Base-by-base conservation (phyloP, 441 rosid genomes). In the Eutrema salsugineum region DNA sequence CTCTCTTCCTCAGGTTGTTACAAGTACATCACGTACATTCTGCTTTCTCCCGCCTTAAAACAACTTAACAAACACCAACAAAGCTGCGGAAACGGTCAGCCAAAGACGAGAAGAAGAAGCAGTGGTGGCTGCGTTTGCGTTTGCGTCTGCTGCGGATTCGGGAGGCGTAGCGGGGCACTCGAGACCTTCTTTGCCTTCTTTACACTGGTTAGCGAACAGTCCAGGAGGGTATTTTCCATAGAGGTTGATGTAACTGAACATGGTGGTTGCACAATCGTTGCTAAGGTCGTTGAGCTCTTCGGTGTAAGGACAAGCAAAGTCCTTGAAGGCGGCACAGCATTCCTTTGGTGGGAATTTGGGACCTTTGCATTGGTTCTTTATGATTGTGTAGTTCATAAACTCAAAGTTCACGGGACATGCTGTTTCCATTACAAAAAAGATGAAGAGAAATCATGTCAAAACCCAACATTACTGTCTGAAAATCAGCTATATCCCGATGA, bases 201-300 rank as follows among this genome's bases (percentile, higher is more conserved):
- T 74, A 73, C 97, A 91, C 68, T 83, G 81, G 8, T 79, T 85
- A 6, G 94, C 86, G 47, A 91, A 91, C 42, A 93, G 88, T 39
- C 96, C 98, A 19, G 91, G 91, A 0, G 97, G 97, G 78, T 93
- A 91, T 38, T 84, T 88, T 1, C 98, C 98, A 2, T 87, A 74
- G 48, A 89, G 83, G 63, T 89, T 86, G 69, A 93, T 91, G 89
- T 93, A 93, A 79, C 88, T 89, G 78, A 93, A 93, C 96, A 93
- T 83, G 55, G 85, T 88, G 33, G 91, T 70, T 16, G 94, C 81
- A 17, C 98, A 91, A 0, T 88, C 89, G 5, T 82, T 82, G 10
- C 87, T 80, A 46, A 80, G 61, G 74, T 93, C 93, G 48, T 84
- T 93, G 60, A 91, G 12, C 11, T 80, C 66, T 0, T 84, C 89